Percentiles rank a stretch among this genome's conserved stretches.
Evolutionary conservation across 2,329 filamentous ascomycete species (phyloP).

Genomic region (Aspergillus latus): DNA sequence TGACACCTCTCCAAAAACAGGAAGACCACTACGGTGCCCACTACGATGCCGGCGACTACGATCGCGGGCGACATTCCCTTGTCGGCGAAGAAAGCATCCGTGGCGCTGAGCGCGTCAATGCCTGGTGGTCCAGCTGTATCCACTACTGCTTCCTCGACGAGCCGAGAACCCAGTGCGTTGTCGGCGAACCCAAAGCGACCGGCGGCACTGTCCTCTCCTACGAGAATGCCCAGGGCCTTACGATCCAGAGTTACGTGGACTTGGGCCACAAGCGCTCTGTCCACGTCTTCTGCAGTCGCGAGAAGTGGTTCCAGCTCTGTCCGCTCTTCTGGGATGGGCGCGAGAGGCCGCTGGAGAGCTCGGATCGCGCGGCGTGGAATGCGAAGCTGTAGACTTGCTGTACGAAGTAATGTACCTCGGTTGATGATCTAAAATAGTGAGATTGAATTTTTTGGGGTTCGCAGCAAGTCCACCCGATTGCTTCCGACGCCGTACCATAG

Average conservation of each 20-base stretch:
- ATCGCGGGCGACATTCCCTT: conserved; percentile 61
- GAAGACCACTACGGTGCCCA: conserved; percentile 63
- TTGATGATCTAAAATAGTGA: neutral
- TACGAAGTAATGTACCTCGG: neutral
- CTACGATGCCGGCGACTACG: conserved; percentile 56
- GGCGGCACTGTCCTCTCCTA: conserved; percentile 71
- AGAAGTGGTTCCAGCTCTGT: conserved; percentile 66
- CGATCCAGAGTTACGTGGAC: conserved; percentile 70
- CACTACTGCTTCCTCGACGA: conserved; percentile 62
- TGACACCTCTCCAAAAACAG: conserved; percentile 30
- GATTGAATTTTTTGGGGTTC: neutral
- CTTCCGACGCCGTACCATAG: neutral
- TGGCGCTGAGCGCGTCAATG: conserved; percentile 56
- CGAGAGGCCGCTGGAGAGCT: conserved; percentile 44
- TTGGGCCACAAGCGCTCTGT: conserved; percentile 70
- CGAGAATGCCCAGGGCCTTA: conserved; percentile 71
- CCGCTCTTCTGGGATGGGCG: conserved; percentile 52
- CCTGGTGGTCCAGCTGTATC: conserved; percentile 59
- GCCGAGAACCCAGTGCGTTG: conserved; percentile 54
- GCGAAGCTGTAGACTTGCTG: conserved; percentile 41
- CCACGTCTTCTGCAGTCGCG: conserved; percentile 63
- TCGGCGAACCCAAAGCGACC: conserved; percentile 68
- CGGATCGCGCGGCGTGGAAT: conserved; percentile 50
- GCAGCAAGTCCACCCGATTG: neutral
- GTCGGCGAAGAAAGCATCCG: conserved; percentile 58